phyloP scores from a whole-genome alignment of 768 basidiomycete species.

The Lactifluus subvellereus region DNA sequence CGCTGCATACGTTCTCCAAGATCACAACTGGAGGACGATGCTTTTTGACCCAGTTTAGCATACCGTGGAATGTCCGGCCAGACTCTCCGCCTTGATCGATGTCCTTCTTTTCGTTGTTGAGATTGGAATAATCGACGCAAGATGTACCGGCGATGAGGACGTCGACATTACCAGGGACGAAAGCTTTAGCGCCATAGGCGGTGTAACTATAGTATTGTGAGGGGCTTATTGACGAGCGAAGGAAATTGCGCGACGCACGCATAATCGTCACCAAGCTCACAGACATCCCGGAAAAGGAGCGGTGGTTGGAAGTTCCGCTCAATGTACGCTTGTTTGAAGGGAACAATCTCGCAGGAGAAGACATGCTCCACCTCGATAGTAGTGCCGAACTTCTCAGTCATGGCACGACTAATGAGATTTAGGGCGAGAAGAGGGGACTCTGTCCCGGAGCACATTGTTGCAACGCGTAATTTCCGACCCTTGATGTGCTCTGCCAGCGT shows the following conservation, averaged over 20 bases:
- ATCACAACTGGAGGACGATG: slow-evolving; percentile 90
- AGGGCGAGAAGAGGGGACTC: slow-evolving; percentile 91
- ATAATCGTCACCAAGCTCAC: slow-evolving; percentile 72
- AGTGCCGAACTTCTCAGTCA: slow-evolving; percentile 60
- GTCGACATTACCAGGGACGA: slow-evolving; percentile 88
- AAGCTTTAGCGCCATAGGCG: slow-evolving; percentile 80
- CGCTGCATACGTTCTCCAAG: slow-evolving; percentile 88
- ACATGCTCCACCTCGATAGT: slow-evolving; percentile 80
- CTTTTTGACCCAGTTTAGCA: slow-evolving; percentile 87
- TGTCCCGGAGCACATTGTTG: slow-evolving; percentile 97
- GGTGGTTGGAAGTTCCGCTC: slow-evolving; percentile 94
- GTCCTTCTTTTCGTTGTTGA: slow-evolving; percentile 88
- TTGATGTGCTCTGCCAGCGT: slow-evolving; percentile 57
- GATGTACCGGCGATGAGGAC: slow-evolving; percentile 91
- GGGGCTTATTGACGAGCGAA: slow-evolving; percentile 3
- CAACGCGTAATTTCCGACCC: slow-evolving; percentile 85
- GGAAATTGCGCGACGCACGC: slow-evolving; percentile 47
- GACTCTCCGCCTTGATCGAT: slow-evolving; percentile 90
- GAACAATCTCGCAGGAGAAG: slow-evolving; percentile 95
- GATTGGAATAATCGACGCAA: slow-evolving; percentile 94
- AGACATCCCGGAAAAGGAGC: slow-evolving; percentile 88
- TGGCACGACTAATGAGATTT: slow-evolving; percentile 71
- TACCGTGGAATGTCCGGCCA: slow-evolving; percentile 88
- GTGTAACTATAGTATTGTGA: slow-evolving; percentile 54
- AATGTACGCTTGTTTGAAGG: slow-evolving; percentile 96